A percentile compares a stretch with the other conserved stretches of the same genome.
Conservation (phyloP, 2,329 filamentous ascomycete species). For the Sphaerulina musiva region DNA sequence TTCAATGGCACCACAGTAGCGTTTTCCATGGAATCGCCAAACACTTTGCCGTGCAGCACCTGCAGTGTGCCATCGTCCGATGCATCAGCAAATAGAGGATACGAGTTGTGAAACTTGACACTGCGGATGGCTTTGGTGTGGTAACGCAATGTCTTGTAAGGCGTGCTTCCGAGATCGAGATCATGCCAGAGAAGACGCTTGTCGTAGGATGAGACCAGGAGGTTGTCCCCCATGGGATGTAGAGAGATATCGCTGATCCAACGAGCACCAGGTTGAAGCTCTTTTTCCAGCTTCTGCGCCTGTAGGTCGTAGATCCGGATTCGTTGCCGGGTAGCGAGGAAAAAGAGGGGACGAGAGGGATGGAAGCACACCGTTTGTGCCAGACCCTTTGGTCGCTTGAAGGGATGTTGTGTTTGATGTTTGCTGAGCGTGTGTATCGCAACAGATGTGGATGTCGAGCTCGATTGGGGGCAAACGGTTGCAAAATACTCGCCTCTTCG, state of each 20-base stretch:
- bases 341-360: conserved; percentile 84
- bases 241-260: conserved; percentile 94
- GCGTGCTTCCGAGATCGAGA: conserved; percentile 78
- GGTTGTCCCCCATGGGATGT: conserved; percentile 85
- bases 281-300: conserved; percentile 84
- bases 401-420: conserved; percentile 89
- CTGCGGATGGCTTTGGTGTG: conserved; percentile 85
- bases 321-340: conserved; percentile 88
- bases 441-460: conserved; percentile 62
- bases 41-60: conserved; percentile 94
- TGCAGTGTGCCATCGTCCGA: conserved; percentile 92
- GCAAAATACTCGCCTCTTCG: conserved; percentile 89
- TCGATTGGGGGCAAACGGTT: conserved; percentile 76
- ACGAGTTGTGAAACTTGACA: conserved; percentile 72
- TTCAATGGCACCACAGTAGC: conserved; percentile 94
- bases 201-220: conserved; percentile 93
- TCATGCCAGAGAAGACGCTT: conserved; percentile 94
- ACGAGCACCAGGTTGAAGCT: conserved; percentile 83
- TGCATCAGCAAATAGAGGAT: conserved; percentile 86
- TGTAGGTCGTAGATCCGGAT: conserved; percentile 93
- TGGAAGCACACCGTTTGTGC: conserved; percentile 93
- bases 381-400: conserved; percentile 67
- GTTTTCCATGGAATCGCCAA: conserved; percentile 90
- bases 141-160: conserved; percentile 95
- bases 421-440: conserved; percentile 93